A percentile compares a stretch with the other conserved stretches of the same genome.
These are phyloP conservation scores for Mycena galopus DNA, from an alignment of 768 basidiomycete species.

Conservation along the genomic window DNA sequence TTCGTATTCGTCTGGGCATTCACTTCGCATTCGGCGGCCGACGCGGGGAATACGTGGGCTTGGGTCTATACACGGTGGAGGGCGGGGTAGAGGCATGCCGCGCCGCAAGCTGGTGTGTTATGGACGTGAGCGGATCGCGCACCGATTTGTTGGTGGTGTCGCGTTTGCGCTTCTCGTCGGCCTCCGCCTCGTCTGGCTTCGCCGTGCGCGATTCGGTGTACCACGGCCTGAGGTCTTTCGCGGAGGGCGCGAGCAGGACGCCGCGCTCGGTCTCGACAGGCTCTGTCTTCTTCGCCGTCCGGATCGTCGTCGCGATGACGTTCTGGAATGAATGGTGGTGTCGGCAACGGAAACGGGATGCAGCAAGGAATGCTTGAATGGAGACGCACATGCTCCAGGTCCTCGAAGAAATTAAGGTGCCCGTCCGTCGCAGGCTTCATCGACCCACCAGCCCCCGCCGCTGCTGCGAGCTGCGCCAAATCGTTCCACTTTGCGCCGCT, in stretches of 20 bases:
- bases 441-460: constrained; percentile 38
- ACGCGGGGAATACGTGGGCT: constrained; percentile 42
- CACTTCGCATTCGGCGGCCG: too few species aligned
- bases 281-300: constrained; percentile 60
- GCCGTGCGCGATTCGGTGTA: constrained; percentile 62
- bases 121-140: constrained; percentile 66
- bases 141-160: constrained; percentile 73
- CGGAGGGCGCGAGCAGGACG: too few species aligned
- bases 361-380: not conserved
- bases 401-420: constrained; percentile 87
- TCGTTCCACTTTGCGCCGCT: constrained; percentile 54
- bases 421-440: constrained; percentile 39
- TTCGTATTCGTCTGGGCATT: too few species aligned
- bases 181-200: constrained; percentile 44
- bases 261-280: too few species aligned
- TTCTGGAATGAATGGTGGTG: constrained; percentile 53
- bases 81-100: constrained; percentile 40
- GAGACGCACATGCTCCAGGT: constrained; percentile 74
- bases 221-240: constrained; percentile 87
- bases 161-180: constrained; percentile 60
- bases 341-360: too few species aligned
- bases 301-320: constrained; percentile 55
- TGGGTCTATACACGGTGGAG: too few species aligned
- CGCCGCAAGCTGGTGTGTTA: too few species aligned
- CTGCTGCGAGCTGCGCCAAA: constrained; percentile 32